These are phyloP conservation scores for Pterocarpus macrocarpus DNA, from an alignment of 306 rosid species.

Conservation along the genomic window DNA sequence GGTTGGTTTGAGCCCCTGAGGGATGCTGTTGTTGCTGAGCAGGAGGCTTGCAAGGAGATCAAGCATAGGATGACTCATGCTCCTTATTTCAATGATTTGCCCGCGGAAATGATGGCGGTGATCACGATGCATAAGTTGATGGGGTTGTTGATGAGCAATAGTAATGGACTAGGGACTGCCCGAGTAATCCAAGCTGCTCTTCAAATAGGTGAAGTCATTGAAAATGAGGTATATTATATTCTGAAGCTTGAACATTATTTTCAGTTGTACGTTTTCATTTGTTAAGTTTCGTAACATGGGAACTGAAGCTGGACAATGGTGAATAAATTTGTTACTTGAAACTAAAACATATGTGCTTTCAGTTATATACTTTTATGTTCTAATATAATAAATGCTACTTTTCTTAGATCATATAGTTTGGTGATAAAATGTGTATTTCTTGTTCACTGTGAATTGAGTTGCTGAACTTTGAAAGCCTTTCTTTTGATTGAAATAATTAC, in stretches of 20 bases:
- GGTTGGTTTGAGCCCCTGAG: slow-evolving; percentile 82
- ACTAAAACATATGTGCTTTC: too few species aligned
- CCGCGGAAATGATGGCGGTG: slow-evolving; percentile 76
- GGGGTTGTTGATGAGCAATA: slow-evolving; percentile 72
- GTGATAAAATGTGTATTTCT: neutral
- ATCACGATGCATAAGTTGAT: slow-evolving; percentile 81
- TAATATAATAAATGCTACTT: too few species aligned
- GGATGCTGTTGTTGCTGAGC: slow-evolving; percentile 65
- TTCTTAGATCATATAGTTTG: too few species aligned
- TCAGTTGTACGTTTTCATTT: too few species aligned
- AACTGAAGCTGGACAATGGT: too few species aligned
- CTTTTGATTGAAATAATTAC: neutral
- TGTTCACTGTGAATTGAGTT: neutral
- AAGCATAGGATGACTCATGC: slow-evolving; percentile 50
- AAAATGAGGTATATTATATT: slow-evolving; percentile 64
- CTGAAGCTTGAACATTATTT: neutral
- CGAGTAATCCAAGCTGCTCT: slow-evolving; percentile 68
- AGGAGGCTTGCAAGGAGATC: slow-evolving; percentile 33
- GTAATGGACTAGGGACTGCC: slow-evolving; percentile 58
- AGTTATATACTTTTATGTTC: too few species aligned
- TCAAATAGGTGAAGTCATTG: slow-evolving; percentile 76
- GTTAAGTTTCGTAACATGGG: too few species aligned
- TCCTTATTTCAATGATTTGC: slow-evolving; percentile 54
- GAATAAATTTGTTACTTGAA: too few species aligned
- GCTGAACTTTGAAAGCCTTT: slow-evolving; percentile 4